Conservation (phyloP, 2,329 filamentous ascomycete genomes). For the Tolypocladium pustulatum region DNA sequence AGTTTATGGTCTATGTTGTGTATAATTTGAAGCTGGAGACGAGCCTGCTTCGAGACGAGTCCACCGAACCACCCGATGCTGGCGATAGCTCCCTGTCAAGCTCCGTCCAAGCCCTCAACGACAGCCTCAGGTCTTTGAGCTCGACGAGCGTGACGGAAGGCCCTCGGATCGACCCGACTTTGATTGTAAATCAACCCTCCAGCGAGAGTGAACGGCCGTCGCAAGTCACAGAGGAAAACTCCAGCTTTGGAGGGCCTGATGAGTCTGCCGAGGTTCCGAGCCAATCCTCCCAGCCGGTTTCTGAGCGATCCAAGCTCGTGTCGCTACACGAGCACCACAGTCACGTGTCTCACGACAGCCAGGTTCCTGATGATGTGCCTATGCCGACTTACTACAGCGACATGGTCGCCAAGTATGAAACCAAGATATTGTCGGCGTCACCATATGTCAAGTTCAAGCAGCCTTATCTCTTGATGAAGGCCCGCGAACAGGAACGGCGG, state of each 20-base stretch:
- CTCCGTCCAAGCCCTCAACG: constrained; percentile 27
- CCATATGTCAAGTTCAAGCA: constrained; percentile 94
- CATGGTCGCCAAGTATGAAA: constrained; percentile 87
- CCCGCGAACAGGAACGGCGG: constrained; percentile 80
- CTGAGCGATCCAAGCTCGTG: constrained; percentile 17
- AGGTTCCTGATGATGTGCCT: constrained; percentile 66
- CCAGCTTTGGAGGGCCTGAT: constrained; percentile 14
- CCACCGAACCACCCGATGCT: constrained; percentile 66
- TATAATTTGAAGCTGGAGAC: constrained; percentile 97
- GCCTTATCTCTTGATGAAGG: constrained; percentile 84
- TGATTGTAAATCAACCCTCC: constrained; percentile 23
- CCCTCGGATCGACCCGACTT: constrained; percentile 16
- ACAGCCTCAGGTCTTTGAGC: constrained; percentile 25
- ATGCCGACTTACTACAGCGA: constrained; percentile 92
- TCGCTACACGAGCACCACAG: constrained; percentile 33
- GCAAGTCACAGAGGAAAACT: constrained; percentile 20
- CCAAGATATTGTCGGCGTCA: constrained; percentile 86
- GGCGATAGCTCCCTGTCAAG: constrained; percentile 32
- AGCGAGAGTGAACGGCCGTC: constrained; percentile 26
- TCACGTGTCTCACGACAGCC: constrained; percentile 36
- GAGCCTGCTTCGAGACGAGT: constrained; percentile 86
- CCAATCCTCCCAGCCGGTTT: constrained; percentile 11
- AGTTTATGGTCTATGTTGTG: constrained; percentile 98
- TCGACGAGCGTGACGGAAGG: constrained; percentile 16
- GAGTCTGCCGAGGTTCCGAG: constrained; percentile 14